phyloP scores from a whole-genome alignment of 2,329 filamentous ascomycete species.

The Neofusicoccum ribis region DNA sequence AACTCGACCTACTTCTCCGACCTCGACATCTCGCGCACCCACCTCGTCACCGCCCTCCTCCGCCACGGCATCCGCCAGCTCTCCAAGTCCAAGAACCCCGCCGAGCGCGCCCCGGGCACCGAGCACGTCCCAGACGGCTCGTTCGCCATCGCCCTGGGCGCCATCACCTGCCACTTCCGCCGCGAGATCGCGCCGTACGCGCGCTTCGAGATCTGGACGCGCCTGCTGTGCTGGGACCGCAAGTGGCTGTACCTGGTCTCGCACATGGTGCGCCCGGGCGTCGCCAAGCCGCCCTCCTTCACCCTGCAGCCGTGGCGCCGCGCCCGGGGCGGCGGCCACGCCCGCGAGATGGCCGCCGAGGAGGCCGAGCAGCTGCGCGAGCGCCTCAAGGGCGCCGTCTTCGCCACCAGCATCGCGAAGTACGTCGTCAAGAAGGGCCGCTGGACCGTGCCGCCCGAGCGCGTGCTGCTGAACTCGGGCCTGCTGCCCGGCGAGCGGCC shows the following conservation, averaged over 20 bases:
- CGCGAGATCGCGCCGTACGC: slow-evolving; percentile 47
- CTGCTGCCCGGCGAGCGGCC: slow-evolving; percentile 73
- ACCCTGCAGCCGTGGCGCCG: slow-evolving; percentile 45
- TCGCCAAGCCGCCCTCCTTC: slow-evolving; percentile 42
- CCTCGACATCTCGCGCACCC: slow-evolving; percentile 78
- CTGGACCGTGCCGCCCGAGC: slow-evolving; percentile 79
- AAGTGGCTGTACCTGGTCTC: slow-evolving; percentile 54
- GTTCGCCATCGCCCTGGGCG: slow-evolving; percentile 48
- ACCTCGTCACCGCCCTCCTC: slow-evolving; percentile 65
- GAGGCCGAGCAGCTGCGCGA: slow-evolving; percentile 27
- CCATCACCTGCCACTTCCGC: slow-evolving; percentile 50
- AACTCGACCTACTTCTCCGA: slow-evolving; percentile 87
- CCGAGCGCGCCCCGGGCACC: slow-evolving; percentile 14
- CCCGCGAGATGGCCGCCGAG: slow-evolving; percentile 22
- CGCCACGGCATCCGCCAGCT: slow-evolving; percentile 42
- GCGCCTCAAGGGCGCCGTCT: slow-evolving; percentile 44
- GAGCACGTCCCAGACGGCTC: slow-evolving; percentile 18
- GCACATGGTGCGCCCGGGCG: slow-evolving; percentile 49
- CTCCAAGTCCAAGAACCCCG: background rate
- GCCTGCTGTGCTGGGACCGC: slow-evolving; percentile 50
- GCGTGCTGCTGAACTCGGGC: slow-evolving; percentile 68
- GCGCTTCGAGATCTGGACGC: slow-evolving; percentile 50
- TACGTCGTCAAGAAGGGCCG: slow-evolving; percentile 58
- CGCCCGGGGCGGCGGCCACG: too few relatives aligned
- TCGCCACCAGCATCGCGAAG: slow-evolving; percentile 50